Conservation (phyloP, 2,329 filamentous ascomycete genomes). For the Cladosporium halotolerans region DNA sequence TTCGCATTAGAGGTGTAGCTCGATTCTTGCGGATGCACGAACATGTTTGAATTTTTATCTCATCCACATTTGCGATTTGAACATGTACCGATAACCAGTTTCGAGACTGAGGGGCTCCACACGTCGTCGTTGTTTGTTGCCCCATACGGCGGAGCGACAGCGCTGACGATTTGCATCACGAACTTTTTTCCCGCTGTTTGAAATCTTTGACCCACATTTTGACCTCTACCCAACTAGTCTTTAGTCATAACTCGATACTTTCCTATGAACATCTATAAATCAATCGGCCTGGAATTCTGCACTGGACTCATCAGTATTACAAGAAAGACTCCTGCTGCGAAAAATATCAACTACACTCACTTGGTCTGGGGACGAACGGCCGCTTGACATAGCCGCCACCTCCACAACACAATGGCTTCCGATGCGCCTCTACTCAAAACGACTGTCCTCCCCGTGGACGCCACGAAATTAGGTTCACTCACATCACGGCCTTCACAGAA, state of each 20-base stretch:
- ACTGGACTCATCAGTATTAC: not conserved
- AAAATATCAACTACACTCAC: too few species aligned
- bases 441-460: constrained; percentile 35
- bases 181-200: not conserved
- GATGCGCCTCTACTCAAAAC: constrained; percentile 24
- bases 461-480: constrained; percentile 35
- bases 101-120: too few species aligned
- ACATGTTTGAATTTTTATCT: too few species aligned
- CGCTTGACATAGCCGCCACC: not conserved
- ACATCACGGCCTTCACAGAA: constrained; percentile 21
- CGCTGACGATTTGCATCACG: not conserved
- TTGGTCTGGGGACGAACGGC: too few species aligned
- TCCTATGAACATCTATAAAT: not conserved
- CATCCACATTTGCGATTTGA: too few species aligned
- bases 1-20: not conserved
- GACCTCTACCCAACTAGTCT: not conserved
- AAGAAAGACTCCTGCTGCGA: too few species aligned
- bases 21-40: too few species aligned
- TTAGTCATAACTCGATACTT: not conserved
- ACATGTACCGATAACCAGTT: too few species aligned
- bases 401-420: constrained; percentile 14
- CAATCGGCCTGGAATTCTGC: not conserved
- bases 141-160: too few species aligned
- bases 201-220: not conserved
- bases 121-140: too few species aligned